Percentiles rank a stretch among this genome's conserved stretches.
Conservation (phyloP, 768 basidiomycete genomes). For the Cubamyces lactineus region DNA sequence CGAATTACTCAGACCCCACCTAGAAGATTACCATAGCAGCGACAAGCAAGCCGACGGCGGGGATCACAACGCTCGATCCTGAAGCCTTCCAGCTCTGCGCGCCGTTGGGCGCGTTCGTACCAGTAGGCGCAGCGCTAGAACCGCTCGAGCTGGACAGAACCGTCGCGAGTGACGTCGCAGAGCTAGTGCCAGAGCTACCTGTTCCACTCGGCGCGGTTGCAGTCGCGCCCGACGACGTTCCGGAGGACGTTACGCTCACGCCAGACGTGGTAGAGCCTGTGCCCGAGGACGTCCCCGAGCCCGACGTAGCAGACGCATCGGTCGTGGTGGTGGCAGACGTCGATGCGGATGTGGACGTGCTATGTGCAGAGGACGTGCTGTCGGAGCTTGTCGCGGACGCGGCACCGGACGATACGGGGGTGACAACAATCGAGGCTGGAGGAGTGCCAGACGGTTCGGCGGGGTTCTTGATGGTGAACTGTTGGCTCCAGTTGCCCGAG, state of each 20-base stretch:
- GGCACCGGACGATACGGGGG: neutral
- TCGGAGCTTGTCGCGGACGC: neutral
- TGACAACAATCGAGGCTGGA: neutral
- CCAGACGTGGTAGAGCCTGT: neutral
- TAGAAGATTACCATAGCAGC: neutral
- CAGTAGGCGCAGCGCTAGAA: neutral
- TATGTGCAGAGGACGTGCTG: neutral
- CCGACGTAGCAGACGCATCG: neutral
- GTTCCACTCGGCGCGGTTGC: neutral
- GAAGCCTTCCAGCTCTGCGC: neutral
- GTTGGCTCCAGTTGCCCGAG: slow-evolving; percentile 1
- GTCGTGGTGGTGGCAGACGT: neutral
- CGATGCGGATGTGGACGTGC: neutral
- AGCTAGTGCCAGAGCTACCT: neutral
- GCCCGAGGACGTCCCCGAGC: neutral
- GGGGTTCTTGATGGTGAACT: neutral
- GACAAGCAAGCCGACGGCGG: neutral
- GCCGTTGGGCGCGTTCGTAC: neutral
- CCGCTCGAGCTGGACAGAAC: neutral
- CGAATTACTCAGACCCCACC: neutral
- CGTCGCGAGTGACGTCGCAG: neutral
- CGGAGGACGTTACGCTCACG: neutral
- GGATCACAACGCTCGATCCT: neutral
- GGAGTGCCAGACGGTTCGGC: slow-evolving; percentile 6
- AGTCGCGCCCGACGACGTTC: neutral